Percentiles rank a stretch among this genome's conserved stretches.
Evolutionary conservation across 148 eudicot genomes (phyloP).

Genomic region (Simmondsia chinensis): DNA sequence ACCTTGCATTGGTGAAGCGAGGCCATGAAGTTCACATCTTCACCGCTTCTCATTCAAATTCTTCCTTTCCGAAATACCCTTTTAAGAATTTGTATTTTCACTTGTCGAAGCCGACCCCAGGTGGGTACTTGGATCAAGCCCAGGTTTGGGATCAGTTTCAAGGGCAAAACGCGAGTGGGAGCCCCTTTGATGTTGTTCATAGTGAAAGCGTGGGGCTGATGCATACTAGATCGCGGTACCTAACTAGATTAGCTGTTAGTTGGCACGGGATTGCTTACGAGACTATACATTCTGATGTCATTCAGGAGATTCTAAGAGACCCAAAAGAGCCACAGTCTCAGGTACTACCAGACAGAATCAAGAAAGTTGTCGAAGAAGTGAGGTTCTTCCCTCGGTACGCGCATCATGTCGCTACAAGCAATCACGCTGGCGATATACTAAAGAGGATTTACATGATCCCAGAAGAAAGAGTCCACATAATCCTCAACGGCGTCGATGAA

Average conservation of each 20-base stretch:
- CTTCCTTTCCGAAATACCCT: too few relatives aligned
- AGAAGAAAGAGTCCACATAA: conserved; percentile 23
- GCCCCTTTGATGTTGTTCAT: conserved; percentile 25
- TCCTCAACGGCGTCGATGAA: conserved; percentile 34
- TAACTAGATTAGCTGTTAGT: conserved; percentile 21
- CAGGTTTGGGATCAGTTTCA: conserved; percentile 9
- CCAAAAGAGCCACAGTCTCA: conserved; percentile 11
- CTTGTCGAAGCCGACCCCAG: neutral
- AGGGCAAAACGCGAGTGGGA: neutral
- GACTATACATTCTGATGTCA: conserved; percentile 20
- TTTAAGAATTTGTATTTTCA: too few relatives aligned
- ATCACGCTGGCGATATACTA: conserved; percentile 20
- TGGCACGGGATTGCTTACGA: conserved; percentile 39
- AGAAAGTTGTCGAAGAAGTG: conserved; percentile 23
- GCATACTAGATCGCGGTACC: conserved; percentile 7
- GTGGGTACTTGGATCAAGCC: neutral
- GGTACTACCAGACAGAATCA: conserved; percentile 11
- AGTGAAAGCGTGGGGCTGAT: conserved; percentile 31
- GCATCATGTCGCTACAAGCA: conserved; percentile 25
- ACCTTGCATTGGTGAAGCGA: conserved; percentile 9
- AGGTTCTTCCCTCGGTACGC: conserved; percentile 21
- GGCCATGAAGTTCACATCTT: conserved; percentile 34
- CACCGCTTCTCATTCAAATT: too few relatives aligned
- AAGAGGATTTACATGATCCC: conserved; percentile 22
- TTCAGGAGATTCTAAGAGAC: conserved; percentile 13